Percentiles rank a stretch among this genome's conserved stretches.
phyloP scores from a whole-genome alignment of 345 rosid genomes.

The Dovyalis caffra region DNA sequence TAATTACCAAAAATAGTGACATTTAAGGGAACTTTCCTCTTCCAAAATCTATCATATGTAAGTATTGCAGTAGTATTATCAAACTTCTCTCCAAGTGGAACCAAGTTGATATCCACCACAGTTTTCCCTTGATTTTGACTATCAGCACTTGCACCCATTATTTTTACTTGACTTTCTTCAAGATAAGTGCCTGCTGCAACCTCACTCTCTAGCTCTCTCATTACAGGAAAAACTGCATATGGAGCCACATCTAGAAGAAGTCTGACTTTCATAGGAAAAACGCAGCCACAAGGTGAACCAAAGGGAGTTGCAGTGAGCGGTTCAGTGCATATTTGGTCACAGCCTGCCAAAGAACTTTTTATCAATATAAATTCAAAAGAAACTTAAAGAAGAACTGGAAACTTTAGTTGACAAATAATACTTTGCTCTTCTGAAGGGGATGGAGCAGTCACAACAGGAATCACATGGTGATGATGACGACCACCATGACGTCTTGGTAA shows the following conservation, averaged over 20 bases:
- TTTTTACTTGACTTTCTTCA: slow-evolving; percentile 95
- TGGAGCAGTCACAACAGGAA: slow-evolving; percentile 56
- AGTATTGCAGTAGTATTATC: slow-evolving; percentile 92
- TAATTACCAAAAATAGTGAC: slow-evolving; percentile 76
- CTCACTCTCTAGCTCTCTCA: slow-evolving; percentile 91
- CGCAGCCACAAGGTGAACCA: slow-evolving; percentile 98
- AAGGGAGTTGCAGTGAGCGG: slow-evolving; percentile 87
- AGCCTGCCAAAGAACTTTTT: slow-evolving; percentile 51
- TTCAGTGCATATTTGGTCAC: slow-evolving; percentile 83
- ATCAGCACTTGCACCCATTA: slow-evolving; percentile 98
- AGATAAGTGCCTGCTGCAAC: slow-evolving; percentile 88
- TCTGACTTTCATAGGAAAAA: slow-evolving; percentile 91
- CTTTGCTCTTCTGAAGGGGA: slow-evolving; percentile 66
- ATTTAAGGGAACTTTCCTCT: slow-evolving; percentile 73
- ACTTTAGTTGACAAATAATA: slow-evolving; percentile 23
- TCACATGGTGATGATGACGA: slow-evolving; percentile 47
- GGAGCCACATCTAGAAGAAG: slow-evolving; percentile 84
- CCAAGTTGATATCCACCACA: slow-evolving; percentile 80
- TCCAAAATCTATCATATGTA: slow-evolving; percentile 74
- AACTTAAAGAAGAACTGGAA: slow-evolving; percentile 1
- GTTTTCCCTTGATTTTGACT: slow-evolving; percentile 86
- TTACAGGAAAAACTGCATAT: slow-evolving; percentile 77
- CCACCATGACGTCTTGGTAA: slow-evolving; percentile 40
- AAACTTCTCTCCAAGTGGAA: slow-evolving; percentile 96
- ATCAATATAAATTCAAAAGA: slow-evolving; percentile 19